phyloP scores from a whole-genome alignment of 176 grass and related monocot species.

The Rhynchospora tenuis region DNA sequence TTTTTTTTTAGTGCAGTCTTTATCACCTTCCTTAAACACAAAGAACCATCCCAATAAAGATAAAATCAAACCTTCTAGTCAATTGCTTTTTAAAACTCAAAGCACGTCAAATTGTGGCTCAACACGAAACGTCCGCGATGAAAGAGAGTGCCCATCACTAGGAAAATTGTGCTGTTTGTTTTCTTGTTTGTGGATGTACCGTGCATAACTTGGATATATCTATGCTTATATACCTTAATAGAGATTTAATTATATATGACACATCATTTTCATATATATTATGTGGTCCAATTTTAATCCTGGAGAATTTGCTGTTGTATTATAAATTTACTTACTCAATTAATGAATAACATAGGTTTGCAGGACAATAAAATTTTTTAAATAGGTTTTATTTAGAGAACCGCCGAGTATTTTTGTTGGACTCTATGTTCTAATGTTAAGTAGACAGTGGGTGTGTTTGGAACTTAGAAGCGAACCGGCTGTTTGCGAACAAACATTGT shows the following conservation, averaged over 20 bases:
- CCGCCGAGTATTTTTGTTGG: too few species aligned
- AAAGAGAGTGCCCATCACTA: background rate
- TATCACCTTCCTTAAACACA: background rate
- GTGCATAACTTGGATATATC: background rate
- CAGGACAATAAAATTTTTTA: too few species aligned
- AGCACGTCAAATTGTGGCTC: background rate
- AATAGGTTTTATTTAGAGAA: too few species aligned
- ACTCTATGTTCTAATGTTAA: too few species aligned
- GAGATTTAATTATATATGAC: background rate
- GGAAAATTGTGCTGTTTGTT: background rate
- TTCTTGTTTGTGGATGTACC: background rate
- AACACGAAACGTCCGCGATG: background rate
- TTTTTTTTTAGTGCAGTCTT: background rate
- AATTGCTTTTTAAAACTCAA: background rate
- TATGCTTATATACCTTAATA: too few species aligned
- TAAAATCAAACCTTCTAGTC: background rate
- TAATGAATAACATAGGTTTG: too few species aligned
- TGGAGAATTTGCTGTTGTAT: background rate
- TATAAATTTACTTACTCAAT: too few species aligned
- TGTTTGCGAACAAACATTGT: too few species aligned
- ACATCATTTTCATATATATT: background rate
- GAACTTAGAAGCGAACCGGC: too few species aligned
- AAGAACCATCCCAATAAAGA: background rate
- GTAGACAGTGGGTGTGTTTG: too few species aligned
- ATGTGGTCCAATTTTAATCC: background rate